Evolutionary conservation across 2,329 filamentous ascomycete genomes (phyloP).

Genomic region (Arthrobotrys sphaeroides): DNA sequence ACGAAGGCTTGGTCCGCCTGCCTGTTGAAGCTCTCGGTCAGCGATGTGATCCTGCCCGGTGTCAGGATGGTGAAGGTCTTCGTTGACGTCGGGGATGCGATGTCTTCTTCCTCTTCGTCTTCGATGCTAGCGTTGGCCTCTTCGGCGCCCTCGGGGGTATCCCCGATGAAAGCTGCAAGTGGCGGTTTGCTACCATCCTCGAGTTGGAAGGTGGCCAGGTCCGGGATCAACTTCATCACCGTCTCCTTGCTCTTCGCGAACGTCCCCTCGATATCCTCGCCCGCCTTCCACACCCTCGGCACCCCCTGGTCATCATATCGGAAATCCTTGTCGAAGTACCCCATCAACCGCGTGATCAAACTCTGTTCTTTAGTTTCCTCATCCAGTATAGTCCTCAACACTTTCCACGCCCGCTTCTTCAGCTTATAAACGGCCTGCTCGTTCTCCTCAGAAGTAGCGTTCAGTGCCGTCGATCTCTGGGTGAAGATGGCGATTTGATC

Average conservation of each 20-base stretch:
- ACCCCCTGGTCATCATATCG: slow-evolving; percentile 95
- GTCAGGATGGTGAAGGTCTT: slow-evolving; percentile 70
- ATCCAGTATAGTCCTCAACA: slow-evolving; percentile 87
- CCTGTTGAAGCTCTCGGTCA: slow-evolving; percentile 96
- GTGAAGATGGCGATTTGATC: slow-evolving; percentile 35
- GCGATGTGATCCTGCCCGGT: slow-evolving; percentile 58
- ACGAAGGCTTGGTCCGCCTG: slow-evolving; percentile 97
- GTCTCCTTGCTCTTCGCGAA: slow-evolving; percentile 94
- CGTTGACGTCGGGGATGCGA: slow-evolving; percentile 85
- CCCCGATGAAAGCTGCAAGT: slow-evolving; percentile 66
- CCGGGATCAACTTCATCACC: slow-evolving; percentile 86
- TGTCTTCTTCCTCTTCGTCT: slow-evolving; percentile 97
- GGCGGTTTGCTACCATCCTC: slow-evolving; percentile 79
- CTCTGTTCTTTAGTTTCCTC: slow-evolving; percentile 69
- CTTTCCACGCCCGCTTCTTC: slow-evolving; percentile 92
- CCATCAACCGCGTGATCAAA: slow-evolving; percentile 50
- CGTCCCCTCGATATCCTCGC: slow-evolving; percentile 94
- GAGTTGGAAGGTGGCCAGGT: slow-evolving; percentile 84
- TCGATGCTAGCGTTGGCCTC: slow-evolving; percentile 89
- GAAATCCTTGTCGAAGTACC: slow-evolving; percentile 92
- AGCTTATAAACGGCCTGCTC: slow-evolving; percentile 92
- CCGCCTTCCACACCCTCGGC: slow-evolving; percentile 94
- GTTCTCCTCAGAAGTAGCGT: slow-evolving; percentile 89
- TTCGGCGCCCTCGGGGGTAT: slow-evolving; percentile 83
- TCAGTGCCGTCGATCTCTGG: slow-evolving; percentile 69